These are phyloP conservation scores for Sporormia fimetaria DNA, from an alignment of 495 filamentous ascomycete genomes.

Conservation along the genomic window DNA sequence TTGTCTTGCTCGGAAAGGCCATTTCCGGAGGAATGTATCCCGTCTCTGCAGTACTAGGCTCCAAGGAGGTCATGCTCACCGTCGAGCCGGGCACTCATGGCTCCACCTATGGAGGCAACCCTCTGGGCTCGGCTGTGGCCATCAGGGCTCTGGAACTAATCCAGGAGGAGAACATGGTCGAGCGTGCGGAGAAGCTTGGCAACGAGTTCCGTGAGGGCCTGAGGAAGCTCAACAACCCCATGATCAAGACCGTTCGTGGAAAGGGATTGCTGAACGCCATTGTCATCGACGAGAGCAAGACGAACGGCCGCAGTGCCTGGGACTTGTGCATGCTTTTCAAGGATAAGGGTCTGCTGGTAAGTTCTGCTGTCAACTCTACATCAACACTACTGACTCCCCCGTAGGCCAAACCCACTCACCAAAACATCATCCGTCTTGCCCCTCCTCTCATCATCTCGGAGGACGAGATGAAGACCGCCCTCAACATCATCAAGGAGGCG, in stretches of 20 bases:
- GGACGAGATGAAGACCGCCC: slow-evolving; percentile 30
- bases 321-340: slow-evolving; percentile 93
- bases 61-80: slow-evolving; percentile 91
- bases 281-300: slow-evolving; percentile 84
- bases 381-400: slow-evolving; percentile 18
- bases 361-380: slow-evolving; percentile 38
- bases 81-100: slow-evolving; percentile 95
- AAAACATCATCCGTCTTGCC: slow-evolving; percentile 65
- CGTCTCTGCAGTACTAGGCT: slow-evolving; percentile 82
- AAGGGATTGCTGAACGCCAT: slow-evolving; percentile 95
- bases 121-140: slow-evolving; percentile 89
- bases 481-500: slow-evolving; percentile 34
- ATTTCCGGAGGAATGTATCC: slow-evolving; percentile 98
- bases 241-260: slow-evolving; percentile 75
- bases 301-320: slow-evolving; percentile 84
- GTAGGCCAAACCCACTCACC: slow-evolving; percentile 94
- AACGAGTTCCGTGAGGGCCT: slow-evolving; percentile 75
- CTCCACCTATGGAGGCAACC: slow-evolving; percentile 95
- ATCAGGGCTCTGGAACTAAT: slow-evolving; percentile 94
- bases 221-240: slow-evolving; percentile 54
- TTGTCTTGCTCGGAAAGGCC: slow-evolving; percentile 91
- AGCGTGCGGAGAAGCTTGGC: slow-evolving; percentile 68
- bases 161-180: slow-evolving; percentile 77
- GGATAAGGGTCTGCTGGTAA: slow-evolving; percentile 83
- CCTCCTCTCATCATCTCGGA: slow-evolving; percentile 37